A percentile compares a stretch with the other conserved stretches of the same genome.
phyloP scores from a whole-genome alignment of 2,329 filamentous ascomycete genomes.

The Cladosporium halotolerans region DNA sequence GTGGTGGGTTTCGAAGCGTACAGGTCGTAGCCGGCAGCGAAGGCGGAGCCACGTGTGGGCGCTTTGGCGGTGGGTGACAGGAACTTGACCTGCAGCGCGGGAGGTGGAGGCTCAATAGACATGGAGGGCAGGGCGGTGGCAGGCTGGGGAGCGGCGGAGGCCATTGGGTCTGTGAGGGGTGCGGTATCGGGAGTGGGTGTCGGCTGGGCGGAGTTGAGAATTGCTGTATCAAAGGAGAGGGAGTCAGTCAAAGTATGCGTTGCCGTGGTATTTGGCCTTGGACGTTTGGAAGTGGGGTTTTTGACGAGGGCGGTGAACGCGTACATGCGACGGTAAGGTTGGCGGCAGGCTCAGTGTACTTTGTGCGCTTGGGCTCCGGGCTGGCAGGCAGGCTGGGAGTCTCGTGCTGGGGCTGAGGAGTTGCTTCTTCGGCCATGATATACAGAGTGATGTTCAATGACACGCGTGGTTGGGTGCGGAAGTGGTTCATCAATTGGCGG shows the following conservation, averaged over 20 bases:
- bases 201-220: conserved; percentile 31
- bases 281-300: neutral
- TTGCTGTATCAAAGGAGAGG: conserved; percentile 16
- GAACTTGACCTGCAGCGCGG: conserved; percentile 80
- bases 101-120: conserved; percentile 36
- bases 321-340: conserved; percentile 32
- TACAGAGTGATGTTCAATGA: no score
- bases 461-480: no score
- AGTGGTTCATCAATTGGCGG: no score
- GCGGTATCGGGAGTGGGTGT: conserved; percentile 29
- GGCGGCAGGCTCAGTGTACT: conserved; percentile 48
- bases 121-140: conserved; percentile 20
- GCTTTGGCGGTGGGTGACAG: conserved; percentile 71
- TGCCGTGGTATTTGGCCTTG: conserved; percentile 11
- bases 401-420: conserved; percentile 34
- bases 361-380: conserved; percentile 74
- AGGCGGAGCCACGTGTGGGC: conserved; percentile 81
- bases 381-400: conserved; percentile 60
- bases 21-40: conserved; percentile 89
- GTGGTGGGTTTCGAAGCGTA: conserved; percentile 67
- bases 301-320: conserved; percentile 8
- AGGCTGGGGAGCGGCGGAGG: conserved; percentile 14
- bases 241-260: neutral
- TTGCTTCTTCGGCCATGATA: conserved; percentile 26
- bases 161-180: conserved; percentile 18